A percentile compares a stretch with the other conserved stretches of the same genome.
Conservation (phyloP, 768 basidiomycete species). For the Mycena rosella region DNA sequence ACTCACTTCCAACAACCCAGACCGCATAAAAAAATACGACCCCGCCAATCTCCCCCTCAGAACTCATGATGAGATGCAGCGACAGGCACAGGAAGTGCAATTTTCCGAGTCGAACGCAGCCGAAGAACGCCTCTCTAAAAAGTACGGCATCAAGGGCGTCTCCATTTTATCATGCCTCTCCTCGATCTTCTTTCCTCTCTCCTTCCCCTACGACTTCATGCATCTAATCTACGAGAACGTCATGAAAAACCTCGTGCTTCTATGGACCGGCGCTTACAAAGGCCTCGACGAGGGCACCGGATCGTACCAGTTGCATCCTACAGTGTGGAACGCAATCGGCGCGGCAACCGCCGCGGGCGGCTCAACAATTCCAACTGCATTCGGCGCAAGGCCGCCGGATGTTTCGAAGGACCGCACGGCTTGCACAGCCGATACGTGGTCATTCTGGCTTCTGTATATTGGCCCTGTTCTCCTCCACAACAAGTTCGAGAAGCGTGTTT, state of each 20-base stretch:
- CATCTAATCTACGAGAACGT: slow-evolving; percentile 55
- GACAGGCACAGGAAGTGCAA: slow-evolving; percentile 37
- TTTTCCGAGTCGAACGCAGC: too few relatives aligned
- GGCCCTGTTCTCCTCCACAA: too few relatives aligned
- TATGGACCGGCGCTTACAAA: slow-evolving; percentile 49
- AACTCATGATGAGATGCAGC: slow-evolving; percentile 29
- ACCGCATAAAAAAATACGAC: slow-evolving; percentile 33
- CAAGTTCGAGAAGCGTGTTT: too few relatives aligned
- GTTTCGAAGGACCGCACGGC: too few relatives aligned
- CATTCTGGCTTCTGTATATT: too few relatives aligned
- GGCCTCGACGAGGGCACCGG: slow-evolving; percentile 40
- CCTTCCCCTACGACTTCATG: slow-evolving; percentile 63
- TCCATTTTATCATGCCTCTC: slow-evolving; percentile 47
- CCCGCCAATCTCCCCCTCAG: slow-evolving; percentile 37
- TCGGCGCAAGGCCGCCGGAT: too few relatives aligned
- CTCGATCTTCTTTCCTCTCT: slow-evolving; percentile 51
- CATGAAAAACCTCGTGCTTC: slow-evolving; percentile 45
- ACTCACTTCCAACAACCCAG: too few relatives aligned
- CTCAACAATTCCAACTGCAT: slow-evolving; percentile 44
- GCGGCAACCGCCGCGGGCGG: slow-evolving; percentile 14
- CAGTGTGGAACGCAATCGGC: slow-evolving; percentile 54
- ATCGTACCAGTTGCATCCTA: slow-evolving; percentile 37
- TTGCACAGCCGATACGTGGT: too few relatives aligned
- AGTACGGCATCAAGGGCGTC: slow-evolving; percentile 51
- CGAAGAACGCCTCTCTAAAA: slow-evolving; percentile 34